Conservation (phyloP, 768 basidiomycete genomes). For the Pulveroboletus sp. region DNA sequence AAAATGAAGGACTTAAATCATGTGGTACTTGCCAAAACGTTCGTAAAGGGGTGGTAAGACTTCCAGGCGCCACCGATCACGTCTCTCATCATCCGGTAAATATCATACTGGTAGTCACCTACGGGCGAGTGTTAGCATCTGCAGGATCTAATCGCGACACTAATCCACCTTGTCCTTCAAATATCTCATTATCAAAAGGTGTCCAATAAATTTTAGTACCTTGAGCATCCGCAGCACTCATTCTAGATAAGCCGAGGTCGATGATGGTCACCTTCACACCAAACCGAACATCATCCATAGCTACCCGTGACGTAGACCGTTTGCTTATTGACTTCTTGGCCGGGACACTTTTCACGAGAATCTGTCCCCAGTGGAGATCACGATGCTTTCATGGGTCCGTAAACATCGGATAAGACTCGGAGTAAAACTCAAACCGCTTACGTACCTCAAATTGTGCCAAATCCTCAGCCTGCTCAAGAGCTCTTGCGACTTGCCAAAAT, state of each 20-base stretch:
- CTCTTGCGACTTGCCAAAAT: slow-evolving; percentile 85
- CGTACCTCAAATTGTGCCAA: slow-evolving; percentile 85
- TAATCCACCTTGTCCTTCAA: slow-evolving; percentile 84
- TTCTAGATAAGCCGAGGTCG: slow-evolving; percentile 90
- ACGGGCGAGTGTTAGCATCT: slow-evolving; percentile 13
- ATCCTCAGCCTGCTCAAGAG: slow-evolving; percentile 78
- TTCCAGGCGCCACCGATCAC: slow-evolving; percentile 67
- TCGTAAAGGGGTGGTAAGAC: slow-evolving; percentile 76
- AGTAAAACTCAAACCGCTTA: background rate
- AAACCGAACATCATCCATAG: slow-evolving; percentile 65
- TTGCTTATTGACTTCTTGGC: slow-evolving; percentile 33
- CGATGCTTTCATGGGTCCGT: slow-evolving; percentile 65
- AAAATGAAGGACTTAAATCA: background rate
- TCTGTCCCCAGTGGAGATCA: slow-evolving; percentile 98
- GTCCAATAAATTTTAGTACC: slow-evolving; percentile 64
- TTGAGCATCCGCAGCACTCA: slow-evolving; percentile 54
- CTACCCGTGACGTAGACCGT: slow-evolving; percentile 32
- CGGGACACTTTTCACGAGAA: slow-evolving; percentile 67
- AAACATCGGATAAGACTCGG: background rate
- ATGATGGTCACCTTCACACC: slow-evolving; percentile 85
- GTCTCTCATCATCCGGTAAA: slow-evolving; percentile 85
- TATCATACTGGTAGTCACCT: slow-evolving; percentile 94
- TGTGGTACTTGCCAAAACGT: slow-evolving; percentile 71
- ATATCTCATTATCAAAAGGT: slow-evolving; percentile 83
- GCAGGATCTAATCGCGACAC: background rate